These are phyloP conservation scores for Cystobasidium tubakii DNA, from an alignment of 768 basidiomycete genomes.

Conservation along the genomic window DNA sequence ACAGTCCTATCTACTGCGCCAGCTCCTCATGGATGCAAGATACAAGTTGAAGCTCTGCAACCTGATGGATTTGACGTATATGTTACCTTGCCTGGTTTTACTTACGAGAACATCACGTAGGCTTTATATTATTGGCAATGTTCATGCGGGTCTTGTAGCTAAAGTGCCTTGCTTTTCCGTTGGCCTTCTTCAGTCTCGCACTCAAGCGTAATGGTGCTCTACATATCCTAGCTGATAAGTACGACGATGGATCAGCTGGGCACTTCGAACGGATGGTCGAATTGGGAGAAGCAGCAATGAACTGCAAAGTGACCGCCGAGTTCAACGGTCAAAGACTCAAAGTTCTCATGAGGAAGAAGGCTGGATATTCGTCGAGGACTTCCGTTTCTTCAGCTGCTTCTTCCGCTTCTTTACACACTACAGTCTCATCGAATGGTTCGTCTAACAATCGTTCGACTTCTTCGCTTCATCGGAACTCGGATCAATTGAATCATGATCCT, in stretches of 20 bases:
- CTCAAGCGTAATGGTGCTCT: slow-evolving; percentile 35
- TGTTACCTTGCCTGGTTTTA: slow-evolving; percentile 28
- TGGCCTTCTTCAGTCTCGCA: slow-evolving; percentile 12
- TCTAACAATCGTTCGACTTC: neutral
- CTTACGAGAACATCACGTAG: slow-evolving; percentile 33
- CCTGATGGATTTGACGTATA: slow-evolving; percentile 25
- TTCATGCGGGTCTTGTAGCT: too few species aligned
- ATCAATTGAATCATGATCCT: slow-evolving; percentile 2
- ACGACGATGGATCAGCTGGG: slow-evolving; percentile 22
- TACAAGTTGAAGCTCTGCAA: slow-evolving; percentile 20
- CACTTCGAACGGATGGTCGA: slow-evolving; percentile 31
- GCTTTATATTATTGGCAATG: neutral
- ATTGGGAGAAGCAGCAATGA: slow-evolving; percentile 25
- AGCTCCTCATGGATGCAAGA: slow-evolving; percentile 24
- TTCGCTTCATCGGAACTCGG: neutral
- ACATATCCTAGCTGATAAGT: slow-evolving; percentile 32
- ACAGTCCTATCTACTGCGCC: slow-evolving; percentile 26
- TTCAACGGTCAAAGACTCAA: slow-evolving; percentile 29
- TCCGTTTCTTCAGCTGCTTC: neutral
- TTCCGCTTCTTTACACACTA: neutral
- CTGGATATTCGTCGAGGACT: neutral
- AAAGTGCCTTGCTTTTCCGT: neutral
- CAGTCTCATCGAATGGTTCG: neutral
- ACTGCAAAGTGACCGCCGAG: slow-evolving; percentile 27
- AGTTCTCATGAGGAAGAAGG: slow-evolving; percentile 20